These are phyloP conservation scores for Delphinella strobiligena DNA, from an alignment of 2,329 filamentous ascomycete genomes.

Conservation along the genomic window DNA sequence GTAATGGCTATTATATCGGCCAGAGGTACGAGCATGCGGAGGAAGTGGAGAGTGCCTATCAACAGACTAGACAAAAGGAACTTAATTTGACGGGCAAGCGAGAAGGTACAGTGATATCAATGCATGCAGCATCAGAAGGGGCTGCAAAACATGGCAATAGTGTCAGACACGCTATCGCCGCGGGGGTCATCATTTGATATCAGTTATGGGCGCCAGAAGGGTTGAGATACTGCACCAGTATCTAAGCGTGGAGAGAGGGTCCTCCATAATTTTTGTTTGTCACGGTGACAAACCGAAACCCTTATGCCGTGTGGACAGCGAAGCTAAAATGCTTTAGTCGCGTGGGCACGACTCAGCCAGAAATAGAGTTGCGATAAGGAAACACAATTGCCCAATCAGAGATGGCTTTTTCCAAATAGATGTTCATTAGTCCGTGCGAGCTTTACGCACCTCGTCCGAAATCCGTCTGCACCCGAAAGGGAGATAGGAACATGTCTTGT, in stretches of 20 bases:
- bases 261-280: background rate
- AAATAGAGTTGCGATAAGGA: background rate
- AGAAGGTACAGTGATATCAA: background rate
- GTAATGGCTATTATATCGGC: constrained; percentile 3
- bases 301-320: background rate
- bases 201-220: background rate
- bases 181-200: background rate
- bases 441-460: no score
- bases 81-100: background rate
- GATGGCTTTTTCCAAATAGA: background rate
- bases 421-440: background rate
- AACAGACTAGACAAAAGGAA: background rate
- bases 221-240: background rate
- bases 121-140: background rate
- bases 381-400: background rate
- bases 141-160: background rate
- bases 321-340: background rate
- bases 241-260: background rate
- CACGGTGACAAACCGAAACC: background rate
- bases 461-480: no score
- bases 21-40: background rate
- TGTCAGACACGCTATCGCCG: background rate
- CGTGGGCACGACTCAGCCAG: background rate
- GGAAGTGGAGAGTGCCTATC: background rate
- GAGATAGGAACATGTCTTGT: no score